These are phyloP conservation scores for Paraglomus occultum DNA, from an alignment of 192 early-diverging fungal genomes.

Conservation along the genomic window DNA sequence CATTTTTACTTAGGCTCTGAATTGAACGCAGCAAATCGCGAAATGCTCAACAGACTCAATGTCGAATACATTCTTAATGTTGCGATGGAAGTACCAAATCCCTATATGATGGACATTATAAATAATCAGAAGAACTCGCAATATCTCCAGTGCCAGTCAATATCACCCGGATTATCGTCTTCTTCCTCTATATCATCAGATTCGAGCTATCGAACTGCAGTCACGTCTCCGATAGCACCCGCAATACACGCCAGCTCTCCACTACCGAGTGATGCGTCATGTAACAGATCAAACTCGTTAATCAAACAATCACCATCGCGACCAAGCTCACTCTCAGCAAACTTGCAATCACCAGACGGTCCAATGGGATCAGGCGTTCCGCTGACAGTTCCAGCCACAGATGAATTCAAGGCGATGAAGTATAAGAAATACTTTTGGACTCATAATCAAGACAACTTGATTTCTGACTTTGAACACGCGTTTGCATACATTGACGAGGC, in stretches of 20 bases:
- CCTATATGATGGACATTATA: constrained; percentile 28
- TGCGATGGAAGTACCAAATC: constrained; percentile 72
- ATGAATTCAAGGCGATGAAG: constrained; percentile 35
- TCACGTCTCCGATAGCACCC: neutral
- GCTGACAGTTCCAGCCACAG: constrained; percentile 21
- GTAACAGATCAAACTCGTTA: neutral
- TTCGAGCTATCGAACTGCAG: constrained; percentile 11
- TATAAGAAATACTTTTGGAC: constrained; percentile 71
- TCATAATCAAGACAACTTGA: constrained; percentile 68
- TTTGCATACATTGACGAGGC: constrained; percentile 69
- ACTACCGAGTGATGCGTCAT: neutral
- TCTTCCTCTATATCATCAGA: constrained; percentile 7
- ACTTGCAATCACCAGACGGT: neutral
- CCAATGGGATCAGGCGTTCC: constrained; percentile 3
- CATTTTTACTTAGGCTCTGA: constrained; percentile 66
- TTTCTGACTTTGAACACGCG: constrained; percentile 55
- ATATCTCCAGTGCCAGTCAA: constrained; percentile 28
- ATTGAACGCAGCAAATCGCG: constrained; percentile 56
- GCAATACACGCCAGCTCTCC: constrained; percentile 5
- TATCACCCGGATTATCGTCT: constrained; percentile 3
- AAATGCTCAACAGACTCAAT: constrained; percentile 43
- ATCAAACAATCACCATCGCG: neutral
- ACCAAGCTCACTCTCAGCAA: neutral
- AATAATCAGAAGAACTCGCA: constrained; percentile 21
- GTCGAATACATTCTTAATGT: constrained; percentile 71